phyloP scores from a whole-genome alignment of 2,329 filamentous ascomycete species.

The Knufia fluminis region DNA sequence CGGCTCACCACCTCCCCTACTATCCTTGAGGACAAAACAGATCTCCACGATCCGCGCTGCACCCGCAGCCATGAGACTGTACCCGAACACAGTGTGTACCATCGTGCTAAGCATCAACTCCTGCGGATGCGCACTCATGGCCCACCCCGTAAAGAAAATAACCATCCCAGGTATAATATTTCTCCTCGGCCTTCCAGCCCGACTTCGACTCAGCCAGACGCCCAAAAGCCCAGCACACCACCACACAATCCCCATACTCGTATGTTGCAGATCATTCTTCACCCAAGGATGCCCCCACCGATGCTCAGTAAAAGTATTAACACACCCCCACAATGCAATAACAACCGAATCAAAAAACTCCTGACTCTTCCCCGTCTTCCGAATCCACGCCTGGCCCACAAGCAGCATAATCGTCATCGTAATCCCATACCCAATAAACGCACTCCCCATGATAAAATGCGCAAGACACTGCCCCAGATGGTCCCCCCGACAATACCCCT shows the following conservation, averaged over 20 bases:
- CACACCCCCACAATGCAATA: conserved; percentile 89
- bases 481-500: conserved; percentile 88
- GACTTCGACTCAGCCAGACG: conserved; percentile 79
- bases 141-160: conserved; percentile 86
- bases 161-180: conserved; percentile 91
- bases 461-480: conserved; percentile 87
- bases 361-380: conserved; percentile 72
- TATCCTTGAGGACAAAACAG: conserved; percentile 73
- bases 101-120: conserved; percentile 72
- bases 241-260: conserved; percentile 99
- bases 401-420: conserved; percentile 76
- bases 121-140: conserved; percentile 88
- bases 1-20: conserved; percentile 55
- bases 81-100: conserved; percentile 84
- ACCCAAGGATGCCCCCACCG: conserved; percentile 86
- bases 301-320: conserved; percentile 98
- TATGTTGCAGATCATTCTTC: conserved; percentile 92
- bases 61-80: conserved; percentile 87
- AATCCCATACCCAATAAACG: conserved; percentile 90
- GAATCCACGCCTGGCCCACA: conserved; percentile 81
- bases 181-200: conserved; percentile 75
- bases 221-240: conserved; percentile 89
- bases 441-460: conserved; percentile 97
- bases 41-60: conserved; percentile 81
- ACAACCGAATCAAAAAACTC: conserved; percentile 93